Conservation (phyloP, 768 basidiomycete species). For the Strobilomyces dryophilus region DNA sequence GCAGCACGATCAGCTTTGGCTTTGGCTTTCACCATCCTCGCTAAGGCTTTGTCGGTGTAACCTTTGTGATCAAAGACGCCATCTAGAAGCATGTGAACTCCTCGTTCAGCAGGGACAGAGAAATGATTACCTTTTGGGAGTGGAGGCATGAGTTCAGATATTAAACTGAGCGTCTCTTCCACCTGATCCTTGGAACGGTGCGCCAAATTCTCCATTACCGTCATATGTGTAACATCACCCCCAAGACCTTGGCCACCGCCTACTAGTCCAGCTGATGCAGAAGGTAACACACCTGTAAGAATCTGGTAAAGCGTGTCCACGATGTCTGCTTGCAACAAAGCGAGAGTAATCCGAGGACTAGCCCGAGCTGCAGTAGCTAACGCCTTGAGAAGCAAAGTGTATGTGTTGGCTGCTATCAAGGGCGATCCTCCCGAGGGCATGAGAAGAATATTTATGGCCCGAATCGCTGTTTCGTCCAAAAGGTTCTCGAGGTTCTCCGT, state of each 20-base stretch:
- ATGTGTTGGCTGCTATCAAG: slow-evolving; percentile 81
- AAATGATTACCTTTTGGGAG: slow-evolving; percentile 71
- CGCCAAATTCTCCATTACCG: slow-evolving; percentile 95
- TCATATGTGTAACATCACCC: slow-evolving; percentile 91
- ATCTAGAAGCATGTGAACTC: slow-evolving; percentile 43
- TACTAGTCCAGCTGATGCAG: slow-evolving; percentile 49
- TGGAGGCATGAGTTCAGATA: slow-evolving; percentile 91
- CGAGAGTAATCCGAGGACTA: slow-evolving; percentile 82
- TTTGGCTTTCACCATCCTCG: slow-evolving; percentile 73
- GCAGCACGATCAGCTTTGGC: slow-evolving; percentile 78
- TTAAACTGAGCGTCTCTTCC: slow-evolving; percentile 85
- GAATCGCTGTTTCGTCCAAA: slow-evolving; percentile 74
- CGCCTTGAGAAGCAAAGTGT: slow-evolving; percentile 81
- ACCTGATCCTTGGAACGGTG: slow-evolving; percentile 97
- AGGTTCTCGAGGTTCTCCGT: slow-evolving; percentile 84
- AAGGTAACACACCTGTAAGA: slow-evolving; percentile 88
- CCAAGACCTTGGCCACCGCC: slow-evolving; percentile 72
- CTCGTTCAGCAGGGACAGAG: neutral
- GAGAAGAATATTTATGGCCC: slow-evolving; percentile 80
- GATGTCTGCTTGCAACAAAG: slow-evolving; percentile 87
- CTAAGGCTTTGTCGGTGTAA: slow-evolving; percentile 84
- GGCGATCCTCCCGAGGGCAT: slow-evolving; percentile 85
- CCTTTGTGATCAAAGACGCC: slow-evolving; percentile 92
- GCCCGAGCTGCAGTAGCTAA: slow-evolving; percentile 84
- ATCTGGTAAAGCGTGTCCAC: slow-evolving; percentile 93